Conservation (phyloP, 2,329 filamentous ascomycete genomes). For the Drechslerella stenobrocha region DNA sequence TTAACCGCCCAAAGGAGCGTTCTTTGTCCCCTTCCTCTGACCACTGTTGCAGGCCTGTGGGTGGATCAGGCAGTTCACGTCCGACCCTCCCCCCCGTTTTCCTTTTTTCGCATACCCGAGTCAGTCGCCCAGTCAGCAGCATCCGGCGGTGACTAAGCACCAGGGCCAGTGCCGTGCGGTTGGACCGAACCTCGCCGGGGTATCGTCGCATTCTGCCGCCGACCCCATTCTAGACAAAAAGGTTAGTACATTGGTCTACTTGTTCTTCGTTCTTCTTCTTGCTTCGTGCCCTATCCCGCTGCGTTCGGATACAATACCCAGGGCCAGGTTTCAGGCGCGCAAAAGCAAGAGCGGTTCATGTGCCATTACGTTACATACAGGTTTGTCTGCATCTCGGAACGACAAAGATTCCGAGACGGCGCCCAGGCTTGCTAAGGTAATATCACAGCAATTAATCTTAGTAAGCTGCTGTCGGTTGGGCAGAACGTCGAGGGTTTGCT, state of each 20-base stretch:
- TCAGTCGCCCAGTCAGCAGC: slow-evolving; percentile 47
- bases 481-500: slow-evolving; percentile 21
- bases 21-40: slow-evolving; percentile 8
- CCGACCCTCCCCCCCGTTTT: slow-evolving; percentile 14
- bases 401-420: slow-evolving; percentile 21
- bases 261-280: slow-evolving; percentile 7
- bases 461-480: slow-evolving; percentile 47
- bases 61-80: slow-evolving; percentile 10
- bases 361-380: slow-evolving; percentile 41
- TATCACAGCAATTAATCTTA: slow-evolving; percentile 46
- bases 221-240: slow-evolving; percentile 10
- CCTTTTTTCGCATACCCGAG: slow-evolving; percentile 10
- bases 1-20: background rate
- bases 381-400: slow-evolving; percentile 35
- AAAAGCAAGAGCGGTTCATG: slow-evolving; percentile 32
- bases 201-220: background rate
- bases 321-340: slow-evolving; percentile 24
- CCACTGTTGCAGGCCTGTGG: background rate
- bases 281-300: slow-evolving; percentile 27
- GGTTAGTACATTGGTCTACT: slow-evolving; percentile 7
- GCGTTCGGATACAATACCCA: background rate
- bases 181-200: slow-evolving; percentile 37
- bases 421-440: slow-evolving; percentile 18
- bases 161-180: slow-evolving; percentile 26
- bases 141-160: slow-evolving; percentile 41